Percentiles rank a stretch among this genome's conserved stretches.
phyloP scores from a whole-genome alignment of 495 filamentous ascomycete genomes.

The Penicillium angulare region DNA sequence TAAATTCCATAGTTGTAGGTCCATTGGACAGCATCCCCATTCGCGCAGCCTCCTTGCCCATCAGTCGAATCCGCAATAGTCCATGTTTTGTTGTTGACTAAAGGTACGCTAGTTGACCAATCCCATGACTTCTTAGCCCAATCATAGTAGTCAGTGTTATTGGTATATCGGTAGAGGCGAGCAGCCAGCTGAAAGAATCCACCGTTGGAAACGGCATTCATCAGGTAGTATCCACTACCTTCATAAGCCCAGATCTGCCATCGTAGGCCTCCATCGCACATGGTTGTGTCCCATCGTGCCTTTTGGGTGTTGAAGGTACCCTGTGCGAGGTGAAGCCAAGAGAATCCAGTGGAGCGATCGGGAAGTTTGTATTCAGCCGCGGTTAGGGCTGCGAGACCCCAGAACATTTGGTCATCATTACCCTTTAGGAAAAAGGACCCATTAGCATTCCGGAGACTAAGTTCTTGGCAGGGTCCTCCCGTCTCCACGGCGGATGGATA shows the following conservation, averaged over 20 bases:
- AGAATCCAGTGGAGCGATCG: constrained; percentile 49
- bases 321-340: constrained; percentile 56
- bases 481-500: too few relatives aligned
- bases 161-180: constrained; percentile 66
- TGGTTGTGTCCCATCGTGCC: constrained; percentile 56
- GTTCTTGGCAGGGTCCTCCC: too few relatives aligned
- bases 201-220: constrained; percentile 71
- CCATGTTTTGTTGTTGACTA: constrained; percentile 48
- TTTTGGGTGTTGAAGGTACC: constrained; percentile 59
- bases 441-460: too few relatives aligned
- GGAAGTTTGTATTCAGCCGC: constrained; percentile 71
- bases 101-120: constrained; percentile 56
- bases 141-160: constrained; percentile 63
- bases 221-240: constrained; percentile 67
- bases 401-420: constrained; percentile 75
- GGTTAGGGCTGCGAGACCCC: constrained; percentile 66
- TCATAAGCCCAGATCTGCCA: constrained; percentile 81
- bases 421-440: constrained; percentile 19
- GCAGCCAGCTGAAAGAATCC: constrained; percentile 73
- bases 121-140: constrained; percentile 68
- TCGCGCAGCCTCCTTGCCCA: constrained; percentile 49
- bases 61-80: constrained; percentile 61
- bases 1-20: constrained; percentile 68
- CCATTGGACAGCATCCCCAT: constrained; percentile 60
- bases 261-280: constrained; percentile 72